phyloP scores from a whole-genome alignment of 495 filamentous ascomycete genomes.

The Tetracladium marchalianum region DNA sequence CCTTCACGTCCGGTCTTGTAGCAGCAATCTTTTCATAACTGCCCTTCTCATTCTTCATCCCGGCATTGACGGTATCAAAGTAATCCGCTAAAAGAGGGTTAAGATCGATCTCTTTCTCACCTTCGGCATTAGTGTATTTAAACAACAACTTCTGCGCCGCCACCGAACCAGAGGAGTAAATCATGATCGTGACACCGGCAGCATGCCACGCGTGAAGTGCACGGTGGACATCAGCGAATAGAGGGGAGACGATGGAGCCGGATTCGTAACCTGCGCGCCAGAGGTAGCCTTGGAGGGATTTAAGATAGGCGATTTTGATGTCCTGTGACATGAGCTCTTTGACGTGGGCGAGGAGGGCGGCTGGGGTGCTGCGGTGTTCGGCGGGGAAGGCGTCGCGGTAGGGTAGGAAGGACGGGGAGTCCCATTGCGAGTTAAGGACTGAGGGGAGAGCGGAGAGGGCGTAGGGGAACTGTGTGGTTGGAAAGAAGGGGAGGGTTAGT shows the following conservation, averaged over 20 bases:
- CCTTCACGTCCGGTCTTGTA: conserved; percentile 26
- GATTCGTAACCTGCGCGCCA: conserved; percentile 55
- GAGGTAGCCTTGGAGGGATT: conserved; percentile 63
- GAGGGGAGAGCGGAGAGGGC: conserved; percentile 49
- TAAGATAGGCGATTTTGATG: conserved; percentile 58
- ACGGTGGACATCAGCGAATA: conserved; percentile 57
- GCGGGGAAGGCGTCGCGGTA: conserved; percentile 55
- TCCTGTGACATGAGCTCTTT: conserved; percentile 54
- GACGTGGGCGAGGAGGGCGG: conserved; percentile 45
- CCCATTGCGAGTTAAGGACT: conserved; percentile 50
- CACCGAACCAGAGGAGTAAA: conserved; percentile 65
- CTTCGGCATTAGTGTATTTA: conserved; percentile 42
- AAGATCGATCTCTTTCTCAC: conserved; percentile 39
- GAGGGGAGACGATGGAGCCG: conserved; percentile 50
- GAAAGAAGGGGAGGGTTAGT: background rate
- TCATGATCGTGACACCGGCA: conserved; percentile 40
- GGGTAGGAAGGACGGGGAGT: conserved; percentile 40
- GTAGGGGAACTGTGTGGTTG: conserved; percentile 51
- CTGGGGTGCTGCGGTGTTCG: conserved; percentile 38
- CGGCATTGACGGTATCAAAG: conserved; percentile 69
- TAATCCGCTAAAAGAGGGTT: conserved; percentile 42
- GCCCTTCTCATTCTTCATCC: conserved; percentile 46
- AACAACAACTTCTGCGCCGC: conserved; percentile 65
- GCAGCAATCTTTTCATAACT: conserved; percentile 53
- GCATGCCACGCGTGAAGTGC: conserved; percentile 41